Evolutionary conservation across 192 early-diverging fungal genomes (phyloP), one percentile per base, ranked within the genome.

Genomic region (Gigaspora rosea): DNA sequence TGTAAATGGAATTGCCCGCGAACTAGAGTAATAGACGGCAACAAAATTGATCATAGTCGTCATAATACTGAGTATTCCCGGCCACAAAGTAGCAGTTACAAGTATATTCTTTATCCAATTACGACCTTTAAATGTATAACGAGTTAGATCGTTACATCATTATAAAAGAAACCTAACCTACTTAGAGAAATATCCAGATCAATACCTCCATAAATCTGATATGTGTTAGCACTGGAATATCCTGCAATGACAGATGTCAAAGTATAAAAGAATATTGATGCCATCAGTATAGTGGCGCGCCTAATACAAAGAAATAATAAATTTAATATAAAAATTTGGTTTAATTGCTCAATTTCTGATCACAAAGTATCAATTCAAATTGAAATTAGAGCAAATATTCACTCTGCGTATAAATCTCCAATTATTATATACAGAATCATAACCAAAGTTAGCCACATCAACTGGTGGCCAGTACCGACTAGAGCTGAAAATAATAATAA

Each of bases 221-320:
- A 94, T 75, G 87, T 91, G 51, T 90, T 84, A 13, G 89, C 87
- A 49, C 88, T 88, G 41, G 86, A 85, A 79, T 89, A 95, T 9
- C 92, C 94, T 27, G 88, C 81, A 52, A 94, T 79, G 49, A 88
- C 82, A 2, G 93, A 92, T 1, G 88, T 91, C 8, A 94, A 75
- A 1, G 93, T 91, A 82, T 94, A 95, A 15, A 93, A 78, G 75
- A 95, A 95, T n/a, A 95, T 91, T 36, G 91, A 83, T 20, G 89
- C 85, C 0, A 91, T 94, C 71, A 95, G 76, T 47, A 93, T 93
- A n/a, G 88, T 90, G 2, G 92, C 92, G 8, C 90, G 86, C 20
- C 70, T 71, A 71, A 35, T 32, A 9, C 22, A 9, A 54, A 50
- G 5, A 52, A 68, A 68, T 22, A 47, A 20, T 62, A 33, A 62